Evolutionary conservation across 805 yeast species (phyloP), one percentile per base, ranked within the genome.

Genomic region (Suhomyces prunicola): DNA sequence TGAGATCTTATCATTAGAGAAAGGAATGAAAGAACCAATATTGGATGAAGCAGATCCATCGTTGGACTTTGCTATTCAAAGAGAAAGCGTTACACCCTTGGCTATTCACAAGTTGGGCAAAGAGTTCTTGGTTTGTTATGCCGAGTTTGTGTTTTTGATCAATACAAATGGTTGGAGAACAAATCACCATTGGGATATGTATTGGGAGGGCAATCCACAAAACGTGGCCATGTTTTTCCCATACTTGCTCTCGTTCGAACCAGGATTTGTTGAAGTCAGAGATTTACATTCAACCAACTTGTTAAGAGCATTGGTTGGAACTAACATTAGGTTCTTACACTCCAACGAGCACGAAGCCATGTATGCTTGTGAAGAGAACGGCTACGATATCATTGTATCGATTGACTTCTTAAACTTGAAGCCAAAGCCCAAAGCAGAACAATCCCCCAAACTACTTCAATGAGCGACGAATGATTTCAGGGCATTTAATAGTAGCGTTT

Each of bases 21-120:
- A 87, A 50, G 87, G 89, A 54, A 88, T 85, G 54, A 90, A 88
- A 70, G 97, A 94, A 70, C 85, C 94, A 8, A 80, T 94, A 49
- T 76, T 94, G 61, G 98, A 94, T 72, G 97, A 97, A n/a, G 99
- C 98, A 0, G 99, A 94, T 65, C 96, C 98, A 0, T 90, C 97
- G 17, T 77, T 94, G 50, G 99, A 94, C 64, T 94, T 94, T 74
- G 97, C 94, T 12, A 89, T 84, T 53, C 88, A 83, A 55, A 78
- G 87, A 54, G 96, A 90, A 68, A 60, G 65, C 9, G 79, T 93
- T 55, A 88, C 89, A 63, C 99, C 99, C 17, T 82, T 91, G 68
- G 91, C 96, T 4, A 90, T 94, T 54, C 96, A 93, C 67, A 82
- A 97, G 56, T 84, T 94, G 53, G 94, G 93, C 54, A 41, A 50